Evolutionary conservation across 208 protist species (phyloP).

Genomic region (Trypanosoma rangeli): DNA sequence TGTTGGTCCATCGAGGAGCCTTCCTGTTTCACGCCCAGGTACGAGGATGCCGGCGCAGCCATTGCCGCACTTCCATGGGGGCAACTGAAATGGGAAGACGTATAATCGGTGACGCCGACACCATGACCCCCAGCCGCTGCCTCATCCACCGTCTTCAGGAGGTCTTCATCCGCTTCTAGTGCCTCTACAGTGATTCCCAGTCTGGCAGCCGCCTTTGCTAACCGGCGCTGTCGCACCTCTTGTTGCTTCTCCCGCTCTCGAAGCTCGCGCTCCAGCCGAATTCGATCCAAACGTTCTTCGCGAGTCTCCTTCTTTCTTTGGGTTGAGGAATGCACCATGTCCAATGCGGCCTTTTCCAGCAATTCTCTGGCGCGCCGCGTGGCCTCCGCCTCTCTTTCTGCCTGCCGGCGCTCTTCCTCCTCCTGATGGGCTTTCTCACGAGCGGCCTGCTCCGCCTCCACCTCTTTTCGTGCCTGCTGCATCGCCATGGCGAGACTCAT

Average conservation of each 20-base stretch:
- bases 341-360: slow-evolving; percentile 52
- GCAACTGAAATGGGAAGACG: too few relatives aligned
- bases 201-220: slow-evolving; percentile 53
- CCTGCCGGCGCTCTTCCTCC: slow-evolving; percentile 64
- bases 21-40: slow-evolving; percentile 11
- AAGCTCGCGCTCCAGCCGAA: slow-evolving; percentile 68
- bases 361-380: slow-evolving; percentile 59
- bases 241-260: slow-evolving; percentile 64
- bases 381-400: slow-evolving; percentile 58
- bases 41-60: too few relatives aligned
- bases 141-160: slow-evolving; percentile 50
- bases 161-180: slow-evolving; percentile 67
- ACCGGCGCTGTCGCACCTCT: slow-evolving; percentile 53
- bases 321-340: slow-evolving; percentile 26
- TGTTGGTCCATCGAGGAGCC: neutral
- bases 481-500: slow-evolving; percentile 72
- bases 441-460: slow-evolving; percentile 48
- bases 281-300: slow-evolving; percentile 70
- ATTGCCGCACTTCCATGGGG: too few relatives aligned
- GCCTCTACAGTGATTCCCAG: slow-evolving; percentile 70
- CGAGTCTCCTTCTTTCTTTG: slow-evolving; percentile 50
- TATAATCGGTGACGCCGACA: neutral
- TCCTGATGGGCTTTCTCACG: slow-evolving; percentile 48
- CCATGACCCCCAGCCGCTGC: slow-evolving; percentile 1
- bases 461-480: slow-evolving; percentile 52